Evolutionary conservation across 2,329 filamentous ascomycete species (phyloP), one percentile per base, ranked within the genome.

Genomic region (Decorospora gaudefroyi): DNA sequence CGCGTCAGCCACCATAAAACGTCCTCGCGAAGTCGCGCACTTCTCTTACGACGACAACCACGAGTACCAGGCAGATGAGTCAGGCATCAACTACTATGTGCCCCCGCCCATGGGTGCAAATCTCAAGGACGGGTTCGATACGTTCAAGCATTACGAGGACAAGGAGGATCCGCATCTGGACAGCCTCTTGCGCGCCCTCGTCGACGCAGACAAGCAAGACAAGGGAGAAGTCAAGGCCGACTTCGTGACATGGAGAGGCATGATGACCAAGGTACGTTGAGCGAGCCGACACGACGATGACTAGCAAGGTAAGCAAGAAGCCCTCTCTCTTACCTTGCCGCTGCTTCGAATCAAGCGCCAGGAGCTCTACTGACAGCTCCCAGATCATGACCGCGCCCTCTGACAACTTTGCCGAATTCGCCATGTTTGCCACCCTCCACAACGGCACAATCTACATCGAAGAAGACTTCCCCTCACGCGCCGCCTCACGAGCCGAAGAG

Each of bases 1-100:
- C 26, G 53, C 62, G 12, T 67, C 65, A 4, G 62, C 65, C 8
- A 65, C 56, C 46, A 68, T 70, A 28, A 65, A 67, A 39, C 61
- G 64, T 17, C 67, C 62, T 5, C 54, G 92, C 86, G 93, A 99
- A 75, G 88, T 99, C 54, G 82, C 92, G 3, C 90, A 80, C 72
- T 99, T 97, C 73, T 97, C 92, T 6, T 97, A 93, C 71, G 89
- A 97, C 67, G 82, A 90, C 30, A 76, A 90, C 18, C 93, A 92
- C 67, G 71, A 82, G 40, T 90, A 90, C 62, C 84, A 78, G 34
- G 80, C 86, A 3, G 90, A 89, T 52, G 86, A 87, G 49, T 87
- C 86, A 3, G 92, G 89, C 1, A 67, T 99, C 54, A 84, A 84
- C 55, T 96, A 92, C 74, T 97, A 96, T 71, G 93, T 96, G 62